Evolutionary conservation across 257 asterid genomes (phyloP).

Genomic region (Linderniella brevidens): DNA sequence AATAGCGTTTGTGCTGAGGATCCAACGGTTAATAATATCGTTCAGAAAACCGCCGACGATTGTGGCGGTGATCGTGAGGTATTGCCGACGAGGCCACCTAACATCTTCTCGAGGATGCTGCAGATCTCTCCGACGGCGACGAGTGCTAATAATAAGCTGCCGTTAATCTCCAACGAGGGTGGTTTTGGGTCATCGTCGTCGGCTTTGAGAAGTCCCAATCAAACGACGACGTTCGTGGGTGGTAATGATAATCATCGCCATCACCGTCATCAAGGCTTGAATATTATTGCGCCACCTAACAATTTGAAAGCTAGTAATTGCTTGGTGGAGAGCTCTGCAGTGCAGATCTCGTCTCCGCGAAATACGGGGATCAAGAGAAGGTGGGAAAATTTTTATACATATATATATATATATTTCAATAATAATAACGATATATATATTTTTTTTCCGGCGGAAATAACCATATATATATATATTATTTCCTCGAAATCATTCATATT

Average conservation of each 20-base stretch:
- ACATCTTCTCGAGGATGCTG: conserved; percentile 57
- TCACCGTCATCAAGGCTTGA: too few species aligned
- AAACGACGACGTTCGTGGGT: too few species aligned
- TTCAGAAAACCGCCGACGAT: too few species aligned
- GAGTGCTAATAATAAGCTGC: conserved; percentile 16
- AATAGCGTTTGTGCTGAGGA: background rate
- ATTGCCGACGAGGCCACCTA: conserved; percentile 14
- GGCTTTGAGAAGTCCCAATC: conserved; percentile 9
- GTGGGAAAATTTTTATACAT: conserved; percentile 15
- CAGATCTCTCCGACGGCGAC: conserved; percentile 52
- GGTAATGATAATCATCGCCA: too few species aligned
- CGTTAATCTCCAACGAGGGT: background rate
- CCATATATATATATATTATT: too few species aligned
- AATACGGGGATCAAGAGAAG: conserved; percentile 89
- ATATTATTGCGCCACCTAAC: background rate
- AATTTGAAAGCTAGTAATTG: conserved; percentile 28
- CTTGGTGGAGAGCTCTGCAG: conserved; percentile 25
- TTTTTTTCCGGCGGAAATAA: too few species aligned
- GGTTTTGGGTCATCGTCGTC: conserved; percentile 13
- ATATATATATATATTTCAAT: background rate
- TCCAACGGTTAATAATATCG: too few species aligned
- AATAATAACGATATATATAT: background rate
- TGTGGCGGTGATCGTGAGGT: too few species aligned
- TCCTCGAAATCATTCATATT: too few species aligned
- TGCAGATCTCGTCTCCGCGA: conserved; percentile 94